These are phyloP conservation scores for Fraxinus cuspidata DNA, from an alignment of 257 asterid genomes.

Conservation along the genomic window DNA sequence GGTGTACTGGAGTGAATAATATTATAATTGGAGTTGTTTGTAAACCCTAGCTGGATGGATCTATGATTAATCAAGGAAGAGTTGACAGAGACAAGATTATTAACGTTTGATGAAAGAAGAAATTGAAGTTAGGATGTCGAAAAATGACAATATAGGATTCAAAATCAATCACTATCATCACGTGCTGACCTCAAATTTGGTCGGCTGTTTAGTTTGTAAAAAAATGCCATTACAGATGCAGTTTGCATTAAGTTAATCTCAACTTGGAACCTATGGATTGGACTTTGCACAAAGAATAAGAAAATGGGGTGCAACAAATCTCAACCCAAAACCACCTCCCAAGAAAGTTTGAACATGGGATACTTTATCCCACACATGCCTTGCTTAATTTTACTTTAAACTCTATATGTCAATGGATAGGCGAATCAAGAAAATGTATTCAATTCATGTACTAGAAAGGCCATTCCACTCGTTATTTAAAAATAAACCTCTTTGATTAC, in stretches of 20 bases:
- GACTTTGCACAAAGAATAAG: slow-evolving; percentile 15
- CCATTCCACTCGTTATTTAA: not conserved
- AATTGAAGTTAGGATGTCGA: slow-evolving; percentile 31
- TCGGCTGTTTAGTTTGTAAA: slow-evolving; percentile 41
- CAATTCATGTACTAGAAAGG: not conserved
- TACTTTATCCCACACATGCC: not conserved
- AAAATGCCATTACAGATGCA: slow-evolving; percentile 28
- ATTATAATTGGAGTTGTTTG: not conserved
- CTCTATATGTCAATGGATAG: not conserved
- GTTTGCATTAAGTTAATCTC: slow-evolving; percentile 37
- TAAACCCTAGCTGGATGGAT: slow-evolving; percentile 21
- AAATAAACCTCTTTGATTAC: not conserved
- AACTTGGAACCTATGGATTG: slow-evolving; percentile 27
- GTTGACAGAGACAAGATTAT: slow-evolving; percentile 41
- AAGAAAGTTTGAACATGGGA: slow-evolving; percentile 29
- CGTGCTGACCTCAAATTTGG: slow-evolving; percentile 49
- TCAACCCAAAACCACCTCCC: slow-evolving; percentile 26
- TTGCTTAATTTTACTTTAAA: not conserved
- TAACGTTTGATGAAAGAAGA: slow-evolving; percentile 27
- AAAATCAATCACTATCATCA: slow-evolving; percentile 40
- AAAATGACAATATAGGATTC: slow-evolving; percentile 37
- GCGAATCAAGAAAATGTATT: slow-evolving; percentile 35
- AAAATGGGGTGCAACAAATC: slow-evolving; percentile 22
- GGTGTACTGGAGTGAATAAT: not conserved
- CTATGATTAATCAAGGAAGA: slow-evolving; percentile 19